Conservation (phyloP, 2,329 filamentous ascomycete genomes). For the Pezicula carpinea region DNA sequence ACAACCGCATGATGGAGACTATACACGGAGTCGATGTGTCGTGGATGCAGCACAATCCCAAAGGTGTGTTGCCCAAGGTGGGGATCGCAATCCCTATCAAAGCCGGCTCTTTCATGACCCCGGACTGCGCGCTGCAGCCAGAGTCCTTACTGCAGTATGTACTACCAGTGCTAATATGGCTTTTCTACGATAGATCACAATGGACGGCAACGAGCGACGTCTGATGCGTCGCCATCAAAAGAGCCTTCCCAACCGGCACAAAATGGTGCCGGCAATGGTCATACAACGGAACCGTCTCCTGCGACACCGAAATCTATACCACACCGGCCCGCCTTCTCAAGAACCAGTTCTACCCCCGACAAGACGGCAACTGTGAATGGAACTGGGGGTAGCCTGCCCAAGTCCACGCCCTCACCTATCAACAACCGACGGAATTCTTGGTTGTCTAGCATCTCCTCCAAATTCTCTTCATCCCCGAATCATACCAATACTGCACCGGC, state of each 20-base stretch:
- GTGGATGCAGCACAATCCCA: conserved; percentile 25
- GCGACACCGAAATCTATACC: conserved; percentile 19
- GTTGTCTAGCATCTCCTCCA: conserved; percentile 90
- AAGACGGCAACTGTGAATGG: conserved; percentile 19
- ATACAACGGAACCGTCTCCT: conserved; percentile 6
- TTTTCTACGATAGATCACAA: conserved; percentile 8
- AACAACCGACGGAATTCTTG: conserved; percentile 64
- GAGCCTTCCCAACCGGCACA: conserved; percentile 11
- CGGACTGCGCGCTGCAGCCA: conserved; percentile 6
- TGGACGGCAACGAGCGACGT: background rate
- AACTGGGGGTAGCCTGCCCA: conserved; percentile 12
- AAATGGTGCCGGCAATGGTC: conserved; percentile 14
- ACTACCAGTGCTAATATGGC: conserved; percentile 3
- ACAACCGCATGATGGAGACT: conserved; percentile 23
- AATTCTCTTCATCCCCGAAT: conserved; percentile 65
- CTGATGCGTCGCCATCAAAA: conserved; percentile 3
- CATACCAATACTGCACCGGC: conserved; percentile 18
- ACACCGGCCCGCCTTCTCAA: conserved; percentile 19
- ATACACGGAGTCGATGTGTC: conserved; percentile 29
- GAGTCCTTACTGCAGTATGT: background rate
- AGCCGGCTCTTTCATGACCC: background rate
- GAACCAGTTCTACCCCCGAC: conserved; percentile 19
- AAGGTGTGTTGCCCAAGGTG: conserved; percentile 21
- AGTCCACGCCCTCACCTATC: conserved; percentile 17
- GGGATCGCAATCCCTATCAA: background rate